Percentiles rank a stretch among this genome's conserved stretches.
Conservation (phyloP, 2,329 filamentous ascomycete genomes). For the Trichoderma breve region DNA sequence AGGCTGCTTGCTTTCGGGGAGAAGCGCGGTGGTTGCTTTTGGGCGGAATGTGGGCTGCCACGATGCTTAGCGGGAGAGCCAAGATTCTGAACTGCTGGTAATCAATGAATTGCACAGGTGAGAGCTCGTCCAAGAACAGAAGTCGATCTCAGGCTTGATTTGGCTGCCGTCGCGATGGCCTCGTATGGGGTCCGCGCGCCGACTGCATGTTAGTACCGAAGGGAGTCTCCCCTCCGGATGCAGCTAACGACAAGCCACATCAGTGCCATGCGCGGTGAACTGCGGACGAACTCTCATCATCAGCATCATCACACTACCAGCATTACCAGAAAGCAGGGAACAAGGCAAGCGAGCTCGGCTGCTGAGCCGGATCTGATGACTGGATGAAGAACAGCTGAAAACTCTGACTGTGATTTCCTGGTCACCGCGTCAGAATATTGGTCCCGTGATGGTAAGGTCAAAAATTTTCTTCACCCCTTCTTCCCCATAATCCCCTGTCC, state of each 20-base stretch:
- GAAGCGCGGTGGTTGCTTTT: not conserved
- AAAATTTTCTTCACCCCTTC: slow-evolving; percentile 1
- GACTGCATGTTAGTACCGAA: not conserved
- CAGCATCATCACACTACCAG: not conserved
- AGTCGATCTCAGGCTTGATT: not conserved
- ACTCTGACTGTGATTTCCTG: not conserved
- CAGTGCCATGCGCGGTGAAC: slow-evolving; percentile 9
- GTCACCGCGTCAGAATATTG: slow-evolving; percentile 4
- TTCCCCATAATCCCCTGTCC: slow-evolving; percentile 11
- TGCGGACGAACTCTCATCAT: not conserved
- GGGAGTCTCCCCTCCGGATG: not conserved
- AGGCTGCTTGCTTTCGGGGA: not conserved
- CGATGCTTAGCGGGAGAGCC: slow-evolving; percentile 1
- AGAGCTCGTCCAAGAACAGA: not conserved
- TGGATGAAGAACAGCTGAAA: not conserved
- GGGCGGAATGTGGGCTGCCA: slow-evolving; percentile 8
- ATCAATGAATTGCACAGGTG: not conserved
- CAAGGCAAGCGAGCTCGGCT: not conserved
- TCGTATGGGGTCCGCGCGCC: not conserved
- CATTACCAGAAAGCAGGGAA: not conserved
- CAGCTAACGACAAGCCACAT: slow-evolving; percentile 18
- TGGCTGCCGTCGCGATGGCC: not conserved
- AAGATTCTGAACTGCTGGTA: not conserved
- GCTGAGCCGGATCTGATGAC: slow-evolving; percentile 16
- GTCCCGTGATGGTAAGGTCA: slow-evolving; percentile 12